Conservation (phyloP, 352 stramenopile species). For the Blastocystis sp. region DNA sequence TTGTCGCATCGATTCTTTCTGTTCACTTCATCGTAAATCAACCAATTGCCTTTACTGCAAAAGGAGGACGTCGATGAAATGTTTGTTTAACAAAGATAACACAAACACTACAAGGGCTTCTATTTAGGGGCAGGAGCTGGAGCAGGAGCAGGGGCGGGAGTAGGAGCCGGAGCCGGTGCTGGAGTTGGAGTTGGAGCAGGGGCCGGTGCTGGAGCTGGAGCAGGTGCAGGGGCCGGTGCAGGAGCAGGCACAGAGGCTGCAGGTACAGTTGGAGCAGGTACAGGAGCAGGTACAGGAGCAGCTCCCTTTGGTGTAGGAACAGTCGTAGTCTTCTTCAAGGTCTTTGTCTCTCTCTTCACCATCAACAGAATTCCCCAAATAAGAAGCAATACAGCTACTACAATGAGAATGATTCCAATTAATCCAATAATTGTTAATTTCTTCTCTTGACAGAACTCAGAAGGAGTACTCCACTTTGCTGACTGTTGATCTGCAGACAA, state of each 20-base stretch:
- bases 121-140: neutral
- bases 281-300: neutral
- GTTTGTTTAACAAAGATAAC: neutral
- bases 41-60: slow-evolving; percentile 52
- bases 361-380: slow-evolving; percentile 36
- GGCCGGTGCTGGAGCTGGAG: neutral
- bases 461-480: neutral
- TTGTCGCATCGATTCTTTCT: neutral
- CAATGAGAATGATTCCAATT: slow-evolving; percentile 14
- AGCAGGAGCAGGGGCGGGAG: neutral
- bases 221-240: neutral
- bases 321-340: neutral
- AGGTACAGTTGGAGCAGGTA: neutral
- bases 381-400: slow-evolving; percentile 9
- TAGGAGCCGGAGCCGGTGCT: neutral
- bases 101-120: neutral
- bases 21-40: slow-evolving; percentile 26
- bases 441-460: slow-evolving; percentile 8
- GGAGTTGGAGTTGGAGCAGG: neutral
- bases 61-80: slow-evolving; percentile 15
- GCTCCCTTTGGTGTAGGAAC: neutral
- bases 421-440: slow-evolving; percentile 34
- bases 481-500: neutral
- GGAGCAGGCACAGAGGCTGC: neutral
- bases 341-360: slow-evolving; percentile 9